Base-by-base conservation (phyloP, 345 rosid species). In the Gossypium bickii region DNA sequence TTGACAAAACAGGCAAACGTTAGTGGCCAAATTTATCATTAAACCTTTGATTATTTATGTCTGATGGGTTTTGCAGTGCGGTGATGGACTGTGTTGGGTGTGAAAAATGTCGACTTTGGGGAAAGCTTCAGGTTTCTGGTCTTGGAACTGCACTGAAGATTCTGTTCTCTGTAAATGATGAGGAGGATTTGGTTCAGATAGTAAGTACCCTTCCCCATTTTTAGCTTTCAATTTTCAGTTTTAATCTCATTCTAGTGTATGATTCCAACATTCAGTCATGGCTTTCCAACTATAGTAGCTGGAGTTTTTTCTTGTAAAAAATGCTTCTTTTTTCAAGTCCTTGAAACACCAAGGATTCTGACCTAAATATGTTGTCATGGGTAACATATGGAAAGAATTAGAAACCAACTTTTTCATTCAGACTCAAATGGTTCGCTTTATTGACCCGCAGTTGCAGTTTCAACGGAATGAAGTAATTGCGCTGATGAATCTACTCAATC, bases 61-160 rank as follows among this genome's bases (percentile, higher is more conserved):
- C 55, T 8, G 8, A 62, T 69, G 4, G 71, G 67, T 70, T 57
- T 81, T 88, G 90, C 91, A 93, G 99, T 82, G 91, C 96, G 3
- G 65, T 93, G 76, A 95, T 95, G 98, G 97, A 95, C 81, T 94
- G 98, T 79, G 86, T 94, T 52, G 97, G 99, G 48, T 95, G 99
- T 81, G 99, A 95, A 83, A 95, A 93, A 79, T 95, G 99, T 75
- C 88, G 98, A 65, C 87, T 95, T 52, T 95, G 99, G 99, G 98
- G 97, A 73, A 94, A 94, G 77, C 97, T 94, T 81, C 98, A 94
- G 87, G 86, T 90, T 87, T 92, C 91, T 16, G 98, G 98, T 59
- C 95, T 92, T 56, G 98, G 97, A 52, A 90, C 97, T 45, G 97
- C 97, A n/a, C 77, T 92, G 81, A 90, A 95, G 76, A 90, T 95